These are phyloP conservation scores for Pulveroboletus frians DNA, from an alignment of 768 basidiomycete genomes.

Conservation along the genomic window DNA sequence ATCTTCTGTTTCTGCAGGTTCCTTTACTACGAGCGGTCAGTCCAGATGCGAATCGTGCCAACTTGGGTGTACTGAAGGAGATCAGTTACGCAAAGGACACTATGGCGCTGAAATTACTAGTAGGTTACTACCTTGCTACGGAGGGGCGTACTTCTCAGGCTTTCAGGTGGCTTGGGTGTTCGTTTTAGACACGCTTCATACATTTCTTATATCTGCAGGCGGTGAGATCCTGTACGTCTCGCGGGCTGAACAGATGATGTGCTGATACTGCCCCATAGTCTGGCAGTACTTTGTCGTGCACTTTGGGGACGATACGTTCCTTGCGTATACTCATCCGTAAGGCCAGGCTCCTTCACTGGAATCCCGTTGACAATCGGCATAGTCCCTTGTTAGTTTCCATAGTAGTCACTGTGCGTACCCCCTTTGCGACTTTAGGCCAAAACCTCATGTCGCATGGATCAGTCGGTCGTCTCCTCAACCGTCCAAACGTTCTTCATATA, in stretches of 20 bases:
- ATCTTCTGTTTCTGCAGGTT: constrained; percentile 10
- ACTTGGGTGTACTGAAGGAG: neutral
- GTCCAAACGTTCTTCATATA: constrained; percentile 26
- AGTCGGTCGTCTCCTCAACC: constrained; percentile 19
- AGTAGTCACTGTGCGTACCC: constrained; percentile 16
- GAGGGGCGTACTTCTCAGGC: neutral
- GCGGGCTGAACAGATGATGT: neutral
- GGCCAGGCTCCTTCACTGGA: constrained; percentile 7
- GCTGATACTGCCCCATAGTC: constrained; percentile 11
- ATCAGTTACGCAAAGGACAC: constrained; percentile 15
- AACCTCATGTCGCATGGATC: constrained; percentile 10
- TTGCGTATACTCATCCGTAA: constrained; percentile 16
- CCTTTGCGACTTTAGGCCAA: neutral
- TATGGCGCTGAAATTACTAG: constrained; percentile 13
- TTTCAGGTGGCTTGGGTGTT: constrained; percentile 22
- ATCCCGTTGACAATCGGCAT: constrained; percentile 4
- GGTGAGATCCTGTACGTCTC: constrained; percentile 6
- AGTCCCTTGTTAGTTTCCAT: constrained; percentile 21
- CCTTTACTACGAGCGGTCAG: constrained; percentile 23
- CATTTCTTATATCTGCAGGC: constrained; percentile 14
- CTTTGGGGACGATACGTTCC: constrained; percentile 15
- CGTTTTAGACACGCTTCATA: constrained; percentile 15
- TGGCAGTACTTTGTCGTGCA: constrained; percentile 23
- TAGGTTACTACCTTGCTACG: neutral
- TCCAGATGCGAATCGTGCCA: neutral